phyloP scores from a whole-genome alignment of 1,284 basidiomycete species.

The Takashimella koratensis region DNA sequence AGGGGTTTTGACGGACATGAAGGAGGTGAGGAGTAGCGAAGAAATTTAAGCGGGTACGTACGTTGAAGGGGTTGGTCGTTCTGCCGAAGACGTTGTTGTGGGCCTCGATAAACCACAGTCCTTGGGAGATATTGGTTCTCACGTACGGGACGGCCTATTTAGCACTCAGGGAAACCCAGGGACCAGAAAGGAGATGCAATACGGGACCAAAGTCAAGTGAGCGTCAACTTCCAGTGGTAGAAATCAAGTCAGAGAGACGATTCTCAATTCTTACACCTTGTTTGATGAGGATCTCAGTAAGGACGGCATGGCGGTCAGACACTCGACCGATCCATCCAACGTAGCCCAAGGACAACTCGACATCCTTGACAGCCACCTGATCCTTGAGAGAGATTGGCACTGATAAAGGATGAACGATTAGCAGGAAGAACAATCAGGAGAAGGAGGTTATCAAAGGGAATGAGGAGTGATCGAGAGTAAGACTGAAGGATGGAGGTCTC shows the following conservation, averaged over 20 bases:
- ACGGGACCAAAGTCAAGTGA: constrained; percentile 40
- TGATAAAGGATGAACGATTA: no score
- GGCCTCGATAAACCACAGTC: constrained; percentile 11
- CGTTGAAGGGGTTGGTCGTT: constrained; percentile 19
- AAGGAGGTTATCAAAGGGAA: no score
- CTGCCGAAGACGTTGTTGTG: constrained; percentile 19
- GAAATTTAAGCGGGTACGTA: background rate
- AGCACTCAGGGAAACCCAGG: no score
- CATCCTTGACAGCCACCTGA: constrained; percentile 42
- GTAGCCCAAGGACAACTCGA: constrained; percentile 22
- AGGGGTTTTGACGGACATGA: no score
- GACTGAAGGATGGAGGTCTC: no score
- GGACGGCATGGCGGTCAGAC: constrained; percentile 12
- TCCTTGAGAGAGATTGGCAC: constrained; percentile 61
- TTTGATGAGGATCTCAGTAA: constrained; percentile 13
- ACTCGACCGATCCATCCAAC: constrained; percentile 7
- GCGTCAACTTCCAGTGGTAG: constrained; percentile 9
- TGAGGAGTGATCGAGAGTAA: no score
- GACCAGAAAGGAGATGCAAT: constrained; percentile 32
- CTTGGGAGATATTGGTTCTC: constrained; percentile 16
- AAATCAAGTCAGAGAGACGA: constrained; percentile 9
- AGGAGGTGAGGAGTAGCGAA: no score
- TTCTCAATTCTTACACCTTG: constrained; percentile 15
- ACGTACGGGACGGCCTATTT: no score
- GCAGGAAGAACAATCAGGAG: no score